Base-by-base conservation (phyloP, 805 yeast species). In the Soucietia sequanensis region DNA sequence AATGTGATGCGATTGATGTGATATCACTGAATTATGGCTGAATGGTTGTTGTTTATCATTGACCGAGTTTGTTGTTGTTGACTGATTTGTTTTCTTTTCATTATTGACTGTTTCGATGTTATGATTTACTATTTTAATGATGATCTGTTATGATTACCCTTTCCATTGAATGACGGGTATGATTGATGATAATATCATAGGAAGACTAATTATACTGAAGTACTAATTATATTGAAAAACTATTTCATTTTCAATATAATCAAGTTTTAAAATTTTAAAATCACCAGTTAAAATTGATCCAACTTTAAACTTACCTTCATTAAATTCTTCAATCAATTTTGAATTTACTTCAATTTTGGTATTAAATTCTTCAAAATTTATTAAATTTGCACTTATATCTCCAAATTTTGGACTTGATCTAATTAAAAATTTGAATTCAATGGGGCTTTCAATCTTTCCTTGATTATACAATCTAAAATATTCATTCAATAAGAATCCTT, bases 211-310 rank as follows among this genome's bases (percentile, higher is more conserved):
- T n/a, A n/a, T n/a, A n/a, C n/a, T n/a, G n/a, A n/a, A n/a, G n/a
- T n/a, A n/a, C n/a, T n/a, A n/a, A 18, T 13, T 26, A 24, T 44
- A 44, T 25, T 39, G 46, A 23, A 60, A 52, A 2, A 51, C 40
- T 12, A 66, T 35, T 26, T 59, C 62, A 37, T 62, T 59, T 35
- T 67, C 72, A 11, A 66, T 50, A 36, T 47, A 58, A 38, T 67
- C 72, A 8, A 65, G 47, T 29, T 47, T 54, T 4, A 39, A 35
- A 16, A 66, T 46, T 12, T 39, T 34, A 20, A 58, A 39, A 2
- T 43, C 42, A 4, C 48, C 44, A 5, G 35, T 35, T 6, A 63
- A 37, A 8, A 48, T 40, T 30, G 41, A 44, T 2, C 65, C 66
- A 9, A 58, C 45, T 28, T 37, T 33, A 23, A 53, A 36, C 2